A percentile compares a stretch with the other conserved stretches of the same genome.
Evolutionary conservation across 1,284 basidiomycete species (phyloP).

Genomic region (Sporisorium graminicola): DNA sequence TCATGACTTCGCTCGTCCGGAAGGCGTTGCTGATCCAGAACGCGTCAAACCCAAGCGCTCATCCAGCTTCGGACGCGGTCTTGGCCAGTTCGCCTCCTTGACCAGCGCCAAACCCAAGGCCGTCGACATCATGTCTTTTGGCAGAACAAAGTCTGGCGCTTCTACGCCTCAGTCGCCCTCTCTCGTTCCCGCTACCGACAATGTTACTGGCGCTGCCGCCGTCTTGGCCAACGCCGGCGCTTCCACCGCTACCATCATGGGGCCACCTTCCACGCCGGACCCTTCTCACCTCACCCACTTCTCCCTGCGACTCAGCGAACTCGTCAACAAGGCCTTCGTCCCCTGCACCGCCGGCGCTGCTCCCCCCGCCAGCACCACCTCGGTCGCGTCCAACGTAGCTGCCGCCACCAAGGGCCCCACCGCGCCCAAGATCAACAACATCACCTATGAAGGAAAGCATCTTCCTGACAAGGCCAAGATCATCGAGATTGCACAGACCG

Average conservation of each 20-base stretch:
- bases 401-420: conserved; percentile 47
- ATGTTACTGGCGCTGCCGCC: conserved; percentile 30
- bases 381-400: conserved; percentile 46
- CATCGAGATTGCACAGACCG: conserved; percentile 61
- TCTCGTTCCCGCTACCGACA: conserved; percentile 17
- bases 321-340: conserved; percentile 66
- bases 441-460: conserved; percentile 61
- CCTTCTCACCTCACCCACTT: conserved; percentile 65
- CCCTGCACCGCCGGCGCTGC: conserved; percentile 41
- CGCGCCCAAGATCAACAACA: conserved; percentile 53
- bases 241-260: conserved; percentile 22
- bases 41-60: conserved; percentile 56
- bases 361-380: conserved; percentile 23
- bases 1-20: conserved; percentile 24
- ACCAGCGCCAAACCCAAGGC: conserved; percentile 51
- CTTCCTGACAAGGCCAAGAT: conserved; percentile 61
- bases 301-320: conserved; percentile 63
- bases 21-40: conserved; percentile 21
- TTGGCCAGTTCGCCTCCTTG: conserved; percentile 56
- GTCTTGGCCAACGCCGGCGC: conserved; percentile 25
- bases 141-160: conserved; percentile 38
- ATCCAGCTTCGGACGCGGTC: conserved; percentile 55
- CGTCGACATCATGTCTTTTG: conserved; percentile 47
- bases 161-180: conserved; percentile 39
- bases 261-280: conserved; percentile 53